Conservation (phyloP, 2,329 filamentous ascomycete genomes). For the Escovopsis sp. region DNA sequence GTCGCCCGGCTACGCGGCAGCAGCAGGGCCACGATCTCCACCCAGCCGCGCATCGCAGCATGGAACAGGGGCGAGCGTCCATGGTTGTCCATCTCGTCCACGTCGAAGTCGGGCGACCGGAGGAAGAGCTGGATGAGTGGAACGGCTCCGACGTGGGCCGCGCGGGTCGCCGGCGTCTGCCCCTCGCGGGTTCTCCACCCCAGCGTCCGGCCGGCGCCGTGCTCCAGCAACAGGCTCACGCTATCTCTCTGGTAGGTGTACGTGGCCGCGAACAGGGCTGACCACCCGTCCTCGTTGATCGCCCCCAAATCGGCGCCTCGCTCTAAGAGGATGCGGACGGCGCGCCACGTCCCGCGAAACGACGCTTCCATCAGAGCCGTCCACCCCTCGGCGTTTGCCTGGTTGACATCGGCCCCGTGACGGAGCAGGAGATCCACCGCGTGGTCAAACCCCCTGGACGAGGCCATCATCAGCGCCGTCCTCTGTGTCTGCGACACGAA, state of each 20-base stretch:
- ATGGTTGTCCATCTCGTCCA: constrained; percentile 1
- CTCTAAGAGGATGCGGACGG: constrained; percentile 3
- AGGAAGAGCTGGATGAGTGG: constrained; percentile 1
- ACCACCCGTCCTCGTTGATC: constrained; percentile 2
- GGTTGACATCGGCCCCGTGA: constrained; percentile 3
- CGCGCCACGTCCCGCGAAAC: neutral
- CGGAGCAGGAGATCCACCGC: constrained; percentile 1
- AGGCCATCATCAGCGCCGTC: constrained; percentile 2
- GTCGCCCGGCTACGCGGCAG: constrained; percentile 1
- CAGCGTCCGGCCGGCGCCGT: constrained; percentile 2
- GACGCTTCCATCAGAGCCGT: constrained; percentile 4
- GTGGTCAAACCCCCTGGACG: constrained; percentile 1
- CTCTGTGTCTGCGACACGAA: neutral
- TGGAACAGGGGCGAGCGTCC: constrained; percentile 5
- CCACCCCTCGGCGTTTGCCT: constrained; percentile 1
- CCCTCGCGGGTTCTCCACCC: neutral
- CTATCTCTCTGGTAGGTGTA: constrained; percentile 1
- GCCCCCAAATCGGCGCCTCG: constrained; percentile 2
- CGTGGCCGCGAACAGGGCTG: constrained; percentile 3
- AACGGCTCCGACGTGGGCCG: constrained; percentile 2
- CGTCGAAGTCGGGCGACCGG: neutral
- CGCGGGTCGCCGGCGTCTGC: constrained; percentile 2
- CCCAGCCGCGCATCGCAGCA: constrained; percentile 5
- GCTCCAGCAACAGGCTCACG: constrained; percentile 2
- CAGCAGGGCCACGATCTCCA: neutral